These are phyloP conservation scores for Suillus hirtellus DNA, from an alignment of 768 basidiomycete genomes.

Conservation along the genomic window DNA sequence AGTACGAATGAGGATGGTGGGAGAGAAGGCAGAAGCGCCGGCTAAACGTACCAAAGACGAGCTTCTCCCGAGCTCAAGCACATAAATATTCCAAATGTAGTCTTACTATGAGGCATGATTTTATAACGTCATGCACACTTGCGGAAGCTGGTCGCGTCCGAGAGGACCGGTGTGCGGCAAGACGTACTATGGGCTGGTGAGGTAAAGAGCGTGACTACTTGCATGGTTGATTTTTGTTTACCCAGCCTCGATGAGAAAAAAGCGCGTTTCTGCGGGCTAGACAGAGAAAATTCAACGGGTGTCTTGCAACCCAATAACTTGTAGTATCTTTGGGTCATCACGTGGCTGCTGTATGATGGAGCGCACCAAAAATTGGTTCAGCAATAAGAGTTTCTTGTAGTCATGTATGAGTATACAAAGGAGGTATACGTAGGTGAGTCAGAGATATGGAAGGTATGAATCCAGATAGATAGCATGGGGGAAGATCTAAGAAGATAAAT, in stretches of 20 bases:
- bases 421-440: conserved; percentile 17
- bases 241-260: background rate
- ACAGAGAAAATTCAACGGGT: background rate
- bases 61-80: conserved; percentile 71
- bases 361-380: background rate
- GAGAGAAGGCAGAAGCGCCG: background rate
- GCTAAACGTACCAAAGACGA: conserved; percentile 50
- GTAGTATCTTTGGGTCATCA: background rate
- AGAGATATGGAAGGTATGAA: conserved; percentile 8
- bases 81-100: conserved; percentile 52
- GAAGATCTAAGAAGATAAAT: background rate
- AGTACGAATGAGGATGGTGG: background rate
- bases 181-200: conserved; percentile 1
- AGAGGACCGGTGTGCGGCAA: background rate
- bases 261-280: background rate
- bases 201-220: background rate
- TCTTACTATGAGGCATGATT: conserved; percentile 48
- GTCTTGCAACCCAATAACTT: background rate
- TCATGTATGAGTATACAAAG: conserved; percentile 19
- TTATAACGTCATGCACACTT: conserved; percentile 51
- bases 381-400: background rate
- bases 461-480: background rate
- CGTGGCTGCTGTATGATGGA: background rate
- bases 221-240: conserved; percentile 4
- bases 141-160: conserved; percentile 19